Percentiles rank a stretch among this genome's conserved stretches.
These are phyloP conservation scores for Westerdykella sp. DNA, from an alignment of 2,329 filamentous ascomycete genomes.

Conservation along the genomic window DNA sequence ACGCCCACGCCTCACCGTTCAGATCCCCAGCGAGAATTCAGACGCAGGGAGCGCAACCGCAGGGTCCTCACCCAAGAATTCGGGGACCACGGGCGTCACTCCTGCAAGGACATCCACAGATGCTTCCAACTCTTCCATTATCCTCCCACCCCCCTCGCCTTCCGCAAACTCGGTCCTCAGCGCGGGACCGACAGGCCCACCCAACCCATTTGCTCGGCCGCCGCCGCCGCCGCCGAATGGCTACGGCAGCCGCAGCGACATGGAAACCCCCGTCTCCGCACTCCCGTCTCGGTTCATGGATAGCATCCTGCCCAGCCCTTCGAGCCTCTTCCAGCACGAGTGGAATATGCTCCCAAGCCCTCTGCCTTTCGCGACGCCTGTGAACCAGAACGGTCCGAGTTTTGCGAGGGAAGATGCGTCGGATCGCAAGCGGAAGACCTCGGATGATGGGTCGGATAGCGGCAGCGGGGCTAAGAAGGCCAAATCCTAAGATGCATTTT, in stretches of 20 bases:
- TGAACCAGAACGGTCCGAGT: constrained; percentile 40
- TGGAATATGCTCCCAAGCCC: constrained; percentile 88
- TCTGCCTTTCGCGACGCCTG: constrained; percentile 83
- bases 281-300: constrained; percentile 86
- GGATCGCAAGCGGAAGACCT: constrained; percentile 38
- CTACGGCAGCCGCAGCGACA: constrained; percentile 34
- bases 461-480: constrained; percentile 30
- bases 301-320: constrained; percentile 82
- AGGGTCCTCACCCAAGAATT: constrained; percentile 59
- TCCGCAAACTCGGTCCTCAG: constrained; percentile 80
- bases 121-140: constrained; percentile 59
- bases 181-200: constrained; percentile 84
- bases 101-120: constrained; percentile 50
- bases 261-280: constrained; percentile 85
- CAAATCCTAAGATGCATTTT: constrained; percentile 21
- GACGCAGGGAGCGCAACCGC: constrained; percentile 70
- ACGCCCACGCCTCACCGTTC: constrained; percentile 80
- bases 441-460: constrained; percentile 35
- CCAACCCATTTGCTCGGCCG: constrained; percentile 90
- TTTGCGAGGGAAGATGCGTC: constrained; percentile 40
- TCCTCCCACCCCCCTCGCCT: constrained; percentile 87
- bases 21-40: constrained; percentile 88
- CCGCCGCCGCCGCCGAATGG: constrained; percentile 60
- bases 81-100: constrained; percentile 54
- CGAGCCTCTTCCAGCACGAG: constrained; percentile 73